Conservation (phyloP, 129 eudicot genomes). For the Flaveria sonorensis region DNA sequence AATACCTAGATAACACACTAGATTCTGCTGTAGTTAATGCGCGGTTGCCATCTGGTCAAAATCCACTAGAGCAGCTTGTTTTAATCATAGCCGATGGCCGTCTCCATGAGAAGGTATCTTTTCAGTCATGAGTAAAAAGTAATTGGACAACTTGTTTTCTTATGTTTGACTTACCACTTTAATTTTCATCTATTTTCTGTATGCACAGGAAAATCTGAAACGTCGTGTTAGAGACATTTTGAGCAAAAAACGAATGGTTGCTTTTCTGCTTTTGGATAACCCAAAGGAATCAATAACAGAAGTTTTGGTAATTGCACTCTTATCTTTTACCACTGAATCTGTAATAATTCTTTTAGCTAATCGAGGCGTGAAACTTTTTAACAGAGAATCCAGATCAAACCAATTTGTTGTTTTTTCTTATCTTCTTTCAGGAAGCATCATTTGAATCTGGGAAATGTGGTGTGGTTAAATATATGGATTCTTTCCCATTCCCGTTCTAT, state of each 20-base stretch:
- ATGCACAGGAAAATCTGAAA: constrained; percentile 67
- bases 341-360: neutral
- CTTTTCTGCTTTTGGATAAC: constrained; percentile 80
- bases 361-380: neutral
- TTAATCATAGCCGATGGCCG: constrained; percentile 93
- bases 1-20: constrained; percentile 65
- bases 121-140: neutral
- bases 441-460: constrained; percentile 41
- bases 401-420: neutral
- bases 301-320: constrained; percentile 45
- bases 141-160: constrained; percentile 1
- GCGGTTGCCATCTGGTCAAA: constrained; percentile 79
- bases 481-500: constrained; percentile 91
- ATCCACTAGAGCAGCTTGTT: constrained; percentile 93
- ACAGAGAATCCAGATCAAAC: neutral
- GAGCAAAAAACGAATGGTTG: constrained; percentile 87
- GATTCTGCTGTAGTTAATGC: constrained; percentile 78
- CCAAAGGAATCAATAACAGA: constrained; percentile 73
- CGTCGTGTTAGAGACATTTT: constrained; percentile 71
- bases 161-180: neutral
- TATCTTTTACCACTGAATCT: neutral
- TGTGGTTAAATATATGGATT: constrained; percentile 57
- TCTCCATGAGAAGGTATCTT: constrained; percentile 66
- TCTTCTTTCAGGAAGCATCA: constrained; percentile 55
- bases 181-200: neutral